Evolutionary conservation across 2,329 filamentous ascomycete species (phyloP).

Genomic region (Aureobasidium musti): DNA sequence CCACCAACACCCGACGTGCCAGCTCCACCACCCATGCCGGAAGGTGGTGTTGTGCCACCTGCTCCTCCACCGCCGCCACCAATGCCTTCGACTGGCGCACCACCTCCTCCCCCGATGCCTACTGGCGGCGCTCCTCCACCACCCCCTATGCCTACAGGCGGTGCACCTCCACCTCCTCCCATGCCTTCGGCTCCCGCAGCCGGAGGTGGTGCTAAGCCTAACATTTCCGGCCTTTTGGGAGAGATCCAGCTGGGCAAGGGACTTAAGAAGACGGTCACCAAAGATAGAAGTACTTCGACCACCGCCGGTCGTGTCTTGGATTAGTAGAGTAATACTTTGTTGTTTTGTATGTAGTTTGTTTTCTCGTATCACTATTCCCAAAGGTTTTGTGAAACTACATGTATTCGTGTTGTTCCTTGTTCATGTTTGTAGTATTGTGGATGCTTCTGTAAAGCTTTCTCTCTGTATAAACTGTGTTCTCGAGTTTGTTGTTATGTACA

Average conservation of each 20-base stretch:
- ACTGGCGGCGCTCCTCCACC: slow-evolving; percentile 41
- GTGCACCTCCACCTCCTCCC: slow-evolving; percentile 57
- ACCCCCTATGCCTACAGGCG: slow-evolving; percentile 37
- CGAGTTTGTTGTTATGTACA: too few relatives aligned
- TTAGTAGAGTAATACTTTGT: background rate
- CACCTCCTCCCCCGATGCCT: slow-evolving; percentile 50
- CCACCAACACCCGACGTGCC: slow-evolving; percentile 50
- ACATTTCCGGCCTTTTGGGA: slow-evolving; percentile 66
- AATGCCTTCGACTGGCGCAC: slow-evolving; percentile 46
- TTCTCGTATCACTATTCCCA: background rate
- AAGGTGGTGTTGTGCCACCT: slow-evolving; percentile 33
- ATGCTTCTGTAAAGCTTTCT: too few relatives aligned
- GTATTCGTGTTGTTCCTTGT: too few relatives aligned
- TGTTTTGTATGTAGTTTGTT: background rate
- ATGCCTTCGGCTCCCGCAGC: slow-evolving; percentile 36
- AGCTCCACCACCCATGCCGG: slow-evolving; percentile 41
- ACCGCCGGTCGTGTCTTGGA: slow-evolving; percentile 71
- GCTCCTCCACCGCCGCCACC: slow-evolving; percentile 52
- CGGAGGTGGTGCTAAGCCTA: slow-evolving; percentile 40
- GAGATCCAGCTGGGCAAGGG: slow-evolving; percentile 79
- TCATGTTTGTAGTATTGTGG: too few relatives aligned
- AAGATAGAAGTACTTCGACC: slow-evolving; percentile 74
- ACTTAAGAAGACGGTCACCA: slow-evolving; percentile 85
- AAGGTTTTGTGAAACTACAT: background rate
- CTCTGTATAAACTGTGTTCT: too few relatives aligned